These are phyloP conservation scores for Guillardia theta DNA, from an alignment of 78 protist species.

Conservation along the genomic window DNA sequence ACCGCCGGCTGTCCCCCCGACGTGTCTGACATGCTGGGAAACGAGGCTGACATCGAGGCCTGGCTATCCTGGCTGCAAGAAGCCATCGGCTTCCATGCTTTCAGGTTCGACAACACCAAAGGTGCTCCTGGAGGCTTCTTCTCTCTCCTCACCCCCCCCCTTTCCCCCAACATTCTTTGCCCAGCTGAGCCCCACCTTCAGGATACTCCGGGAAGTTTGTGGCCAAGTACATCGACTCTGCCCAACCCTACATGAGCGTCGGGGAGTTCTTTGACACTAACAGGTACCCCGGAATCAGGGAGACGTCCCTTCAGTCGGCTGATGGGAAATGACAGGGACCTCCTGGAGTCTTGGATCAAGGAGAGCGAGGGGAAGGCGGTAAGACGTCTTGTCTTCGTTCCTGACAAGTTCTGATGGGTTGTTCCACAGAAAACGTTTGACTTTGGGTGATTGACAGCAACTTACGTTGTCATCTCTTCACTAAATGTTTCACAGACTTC, in stretches of 20 bases:
- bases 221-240: neutral
- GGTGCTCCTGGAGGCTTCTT: neutral
- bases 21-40: neutral
- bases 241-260: neutral
- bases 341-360: too few species aligned
- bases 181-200: neutral
- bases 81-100: neutral
- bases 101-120: constrained; percentile 34
- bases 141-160: neutral
- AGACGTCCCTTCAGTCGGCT: too few species aligned
- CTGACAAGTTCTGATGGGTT: too few species aligned
- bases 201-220: neutral
- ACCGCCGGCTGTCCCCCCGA: neutral
- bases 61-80: constrained; percentile 1
- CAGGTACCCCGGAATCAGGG: too few species aligned
- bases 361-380: too few species aligned
- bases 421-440: too few species aligned
- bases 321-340: too few species aligned
- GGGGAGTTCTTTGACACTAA: constrained; percentile 34
- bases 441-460: too few species aligned
- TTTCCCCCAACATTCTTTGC: neutral
- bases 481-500: neutral
- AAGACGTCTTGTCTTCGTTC: too few species aligned
- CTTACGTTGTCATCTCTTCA: too few species aligned
- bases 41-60: neutral